Conservation (phyloP, 2,329 filamentous ascomycete species). For the Aspergillus puulaauensis region DNA sequence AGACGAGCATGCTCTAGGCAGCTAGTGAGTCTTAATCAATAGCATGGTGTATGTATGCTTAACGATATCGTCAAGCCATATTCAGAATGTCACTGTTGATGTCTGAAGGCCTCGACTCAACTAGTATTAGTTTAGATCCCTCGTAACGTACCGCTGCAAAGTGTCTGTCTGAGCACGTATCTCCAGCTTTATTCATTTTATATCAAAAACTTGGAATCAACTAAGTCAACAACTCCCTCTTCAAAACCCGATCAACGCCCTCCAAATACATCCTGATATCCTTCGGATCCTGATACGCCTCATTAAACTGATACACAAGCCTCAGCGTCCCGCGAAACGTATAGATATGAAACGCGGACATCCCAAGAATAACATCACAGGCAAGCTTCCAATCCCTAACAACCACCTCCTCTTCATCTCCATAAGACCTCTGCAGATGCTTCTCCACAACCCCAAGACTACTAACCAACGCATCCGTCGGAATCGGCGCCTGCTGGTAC, state of each 20-base stretch:
- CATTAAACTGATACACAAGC: constrained; percentile 1
- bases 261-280: neutral
- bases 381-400: neutral
- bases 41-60: too few relatives aligned
- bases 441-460: constrained; percentile 4
- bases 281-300: neutral
- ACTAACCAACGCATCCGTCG: constrained; percentile 1
- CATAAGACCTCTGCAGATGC: neutral
- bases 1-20: too few relatives aligned
- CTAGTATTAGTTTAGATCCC: too few relatives aligned
- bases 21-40: too few relatives aligned
- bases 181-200: too few relatives aligned
- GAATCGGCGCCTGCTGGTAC: neutral
- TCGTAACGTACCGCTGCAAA: too few relatives aligned
- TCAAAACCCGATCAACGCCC: neutral
- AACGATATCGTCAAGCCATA: too few relatives aligned
- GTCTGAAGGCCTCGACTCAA: too few relatives aligned
- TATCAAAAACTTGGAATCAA: too few relatives aligned
- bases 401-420: neutral
- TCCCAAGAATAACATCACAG: neutral
- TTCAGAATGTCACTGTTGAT: too few relatives aligned
- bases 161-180: too few relatives aligned
- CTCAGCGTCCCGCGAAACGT: constrained; percentile 1
- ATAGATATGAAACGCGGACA: neutral
- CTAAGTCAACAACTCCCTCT: neutral